Evolutionary conservation across 2,329 filamentous ascomycete genomes (phyloP).

Genomic region (Ilyonectria sp.): DNA sequence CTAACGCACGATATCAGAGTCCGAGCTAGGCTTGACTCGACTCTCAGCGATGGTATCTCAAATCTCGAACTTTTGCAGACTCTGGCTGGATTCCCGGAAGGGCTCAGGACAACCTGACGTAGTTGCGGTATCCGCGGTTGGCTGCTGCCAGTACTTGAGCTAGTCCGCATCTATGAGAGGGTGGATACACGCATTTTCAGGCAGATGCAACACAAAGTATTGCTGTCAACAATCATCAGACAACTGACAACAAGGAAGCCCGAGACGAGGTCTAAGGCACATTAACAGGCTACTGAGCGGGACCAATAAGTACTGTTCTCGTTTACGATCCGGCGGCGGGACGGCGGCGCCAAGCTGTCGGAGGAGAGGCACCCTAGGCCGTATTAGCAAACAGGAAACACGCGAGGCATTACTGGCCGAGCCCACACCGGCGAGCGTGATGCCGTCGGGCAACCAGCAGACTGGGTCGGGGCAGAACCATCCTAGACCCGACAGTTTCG

Average conservation of each 20-base stretch:
- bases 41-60: no score
- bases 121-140: no score
- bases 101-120: no score
- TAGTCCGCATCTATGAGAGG: no score
- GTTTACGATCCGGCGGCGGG: not conserved
- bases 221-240: not conserved
- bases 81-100: no score
- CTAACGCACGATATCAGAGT: no score
- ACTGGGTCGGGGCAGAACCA: not conserved
- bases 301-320: not conserved
- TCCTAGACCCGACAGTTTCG: not conserved
- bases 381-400: not conserved
- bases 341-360: no score
- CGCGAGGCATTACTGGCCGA: not conserved
- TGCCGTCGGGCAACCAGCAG: not conserved
- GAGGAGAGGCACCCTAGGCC: not conserved
- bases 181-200: constrained; percentile 39
- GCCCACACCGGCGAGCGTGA: not conserved
- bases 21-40: no score
- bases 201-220: constrained; percentile 42
- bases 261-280: not conserved
- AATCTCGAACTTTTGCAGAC: no score
- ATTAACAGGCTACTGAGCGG: not conserved
- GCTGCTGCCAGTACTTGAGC: no score
- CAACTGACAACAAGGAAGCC: not conserved